Evolutionary conservation across 768 basidiomycete genomes (phyloP).

Genomic region (Suillus subluteus): DNA sequence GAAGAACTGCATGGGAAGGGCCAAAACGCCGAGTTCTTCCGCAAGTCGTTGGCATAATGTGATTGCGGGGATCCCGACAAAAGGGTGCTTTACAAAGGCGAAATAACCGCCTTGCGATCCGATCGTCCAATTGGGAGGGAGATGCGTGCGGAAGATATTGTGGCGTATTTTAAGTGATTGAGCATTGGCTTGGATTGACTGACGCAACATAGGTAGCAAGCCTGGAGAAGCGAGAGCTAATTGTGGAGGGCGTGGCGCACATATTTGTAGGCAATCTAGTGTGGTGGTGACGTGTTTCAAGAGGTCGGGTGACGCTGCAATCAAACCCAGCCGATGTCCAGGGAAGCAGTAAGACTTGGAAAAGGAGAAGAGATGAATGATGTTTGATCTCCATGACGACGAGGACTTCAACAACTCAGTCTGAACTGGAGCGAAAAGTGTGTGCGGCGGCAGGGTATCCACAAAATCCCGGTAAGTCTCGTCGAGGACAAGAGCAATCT

Average conservation of each 20-base stretch:
- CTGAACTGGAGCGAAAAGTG: conserved; percentile 46
- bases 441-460: conserved; percentile 54
- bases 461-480: conserved; percentile 89
- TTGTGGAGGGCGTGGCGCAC: conserved; percentile 75
- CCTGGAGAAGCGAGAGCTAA: conserved; percentile 56
- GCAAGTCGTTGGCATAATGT: conserved; percentile 65
- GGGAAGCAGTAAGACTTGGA: conserved; percentile 84
- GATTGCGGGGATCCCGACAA: conserved; percentile 45
- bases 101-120: conserved; percentile 75
- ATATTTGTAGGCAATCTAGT: conserved; percentile 81
- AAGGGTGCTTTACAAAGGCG: conserved; percentile 77
- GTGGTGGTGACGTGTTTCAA: conserved; percentile 54
- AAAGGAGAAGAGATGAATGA: conserved; percentile 79
- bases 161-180: conserved; percentile 54
- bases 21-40: conserved; percentile 62
- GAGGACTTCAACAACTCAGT: conserved; percentile 4
- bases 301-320: conserved; percentile 63
- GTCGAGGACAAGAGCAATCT: conserved; percentile 76
- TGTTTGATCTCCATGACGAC: conserved; percentile 58
- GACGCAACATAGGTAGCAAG: conserved; percentile 52
- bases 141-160: conserved; percentile 49
- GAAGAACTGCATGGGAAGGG: conserved; percentile 72
- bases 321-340: conserved; percentile 77
- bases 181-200: conserved; percentile 59
- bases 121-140: conserved; percentile 63